phyloP scores from a whole-genome alignment of 345 rosid genomes.

The Camelina hispida region DNA sequence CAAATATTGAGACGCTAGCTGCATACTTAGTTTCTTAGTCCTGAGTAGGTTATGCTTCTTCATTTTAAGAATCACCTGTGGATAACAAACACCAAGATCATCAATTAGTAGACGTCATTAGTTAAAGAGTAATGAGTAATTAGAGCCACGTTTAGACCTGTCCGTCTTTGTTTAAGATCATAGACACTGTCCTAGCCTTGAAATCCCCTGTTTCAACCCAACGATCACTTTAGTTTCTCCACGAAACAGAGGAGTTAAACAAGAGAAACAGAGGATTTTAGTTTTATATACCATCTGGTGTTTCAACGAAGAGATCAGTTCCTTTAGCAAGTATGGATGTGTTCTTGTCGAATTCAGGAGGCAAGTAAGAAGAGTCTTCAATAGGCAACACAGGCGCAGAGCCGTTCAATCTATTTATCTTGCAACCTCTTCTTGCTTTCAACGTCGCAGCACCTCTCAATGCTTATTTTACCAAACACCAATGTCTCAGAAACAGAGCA shows the following conservation, averaged over 20 bases:
- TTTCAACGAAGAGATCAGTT: slow-evolving; percentile 70
- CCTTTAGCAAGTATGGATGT: slow-evolving; percentile 70
- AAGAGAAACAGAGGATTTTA: slow-evolving; percentile 16
- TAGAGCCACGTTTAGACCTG: slow-evolving; percentile 52
- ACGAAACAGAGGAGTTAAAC: slow-evolving; percentile 24
- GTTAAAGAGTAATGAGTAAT: neutral
- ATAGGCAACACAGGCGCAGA: slow-evolving; percentile 71
- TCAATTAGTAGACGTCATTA: neutral
- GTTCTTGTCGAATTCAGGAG: slow-evolving; percentile 66
- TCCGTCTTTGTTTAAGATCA: slow-evolving; percentile 58
- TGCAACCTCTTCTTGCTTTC: slow-evolving; percentile 81
- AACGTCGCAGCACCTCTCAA: slow-evolving; percentile 84
- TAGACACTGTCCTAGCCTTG: slow-evolving; percentile 64
- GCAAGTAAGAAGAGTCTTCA: slow-evolving; percentile 54
- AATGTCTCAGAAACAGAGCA: slow-evolving; percentile 33
- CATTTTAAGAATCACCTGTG: slow-evolving; percentile 69
- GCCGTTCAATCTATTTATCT: slow-evolving; percentile 57
- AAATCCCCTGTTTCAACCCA: slow-evolving; percentile 65
- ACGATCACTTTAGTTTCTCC: slow-evolving; percentile 17
- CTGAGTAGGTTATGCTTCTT: slow-evolving; percentile 71
- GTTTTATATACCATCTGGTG: slow-evolving; percentile 68
- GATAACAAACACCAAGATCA: slow-evolving; percentile 15
- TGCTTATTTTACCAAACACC: slow-evolving; percentile 52
- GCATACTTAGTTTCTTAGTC: slow-evolving; percentile 74
- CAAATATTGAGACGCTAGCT: neutral